A percentile compares a stretch with the other conserved stretches of the same genome.
Conservation (phyloP, 805 yeast genomes). For the Saturnispora serradocipensis region DNA sequence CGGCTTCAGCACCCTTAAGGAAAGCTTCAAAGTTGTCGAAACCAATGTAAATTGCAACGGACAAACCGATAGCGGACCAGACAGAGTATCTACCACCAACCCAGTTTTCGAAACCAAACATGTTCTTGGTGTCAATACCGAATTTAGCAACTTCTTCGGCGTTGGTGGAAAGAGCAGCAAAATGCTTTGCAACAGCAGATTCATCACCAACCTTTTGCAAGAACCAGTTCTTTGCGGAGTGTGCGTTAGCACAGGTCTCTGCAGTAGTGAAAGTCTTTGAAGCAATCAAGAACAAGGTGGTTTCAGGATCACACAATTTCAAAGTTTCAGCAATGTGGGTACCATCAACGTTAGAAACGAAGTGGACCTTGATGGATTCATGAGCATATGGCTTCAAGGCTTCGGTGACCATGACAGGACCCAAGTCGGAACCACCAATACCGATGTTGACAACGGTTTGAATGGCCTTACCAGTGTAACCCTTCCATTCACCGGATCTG, state of each 20-base stretch:
- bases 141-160: slow-evolving; percentile 84
- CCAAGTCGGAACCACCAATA: slow-evolving; percentile 97
- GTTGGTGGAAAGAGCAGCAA: slow-evolving; percentile 93
- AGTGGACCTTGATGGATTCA: slow-evolving; percentile 69
- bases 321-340: slow-evolving; percentile 91
- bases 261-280: slow-evolving; percentile 99
- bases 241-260: slow-evolving; percentile 94
- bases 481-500: slow-evolving; percentile 92
- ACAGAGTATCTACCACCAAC: slow-evolving; percentile 99
- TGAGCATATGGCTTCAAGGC: slow-evolving; percentile 86
- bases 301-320: slow-evolving; percentile 72
- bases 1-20: slow-evolving; percentile 96
- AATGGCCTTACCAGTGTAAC: slow-evolving; percentile 91
- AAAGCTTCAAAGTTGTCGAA: slow-evolving; percentile 86
- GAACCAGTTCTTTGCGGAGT: slow-evolving; percentile 93
- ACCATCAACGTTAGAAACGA: slow-evolving; percentile 98
- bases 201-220: slow-evolving; percentile 48
- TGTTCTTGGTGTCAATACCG: slow-evolving; percentile 95
- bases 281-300: slow-evolving; percentile 86
- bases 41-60: slow-evolving; percentile 92
- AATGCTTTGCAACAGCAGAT: slow-evolving; percentile 86
- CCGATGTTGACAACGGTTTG: slow-evolving; percentile 96
- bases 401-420: slow-evolving; percentile 99
- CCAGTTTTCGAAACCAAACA: slow-evolving; percentile 98
- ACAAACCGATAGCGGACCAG: slow-evolving; percentile 97